Conservation (phyloP, 2,329 filamentous ascomycete genomes). For the Penicillium sclerotiorum region DNA sequence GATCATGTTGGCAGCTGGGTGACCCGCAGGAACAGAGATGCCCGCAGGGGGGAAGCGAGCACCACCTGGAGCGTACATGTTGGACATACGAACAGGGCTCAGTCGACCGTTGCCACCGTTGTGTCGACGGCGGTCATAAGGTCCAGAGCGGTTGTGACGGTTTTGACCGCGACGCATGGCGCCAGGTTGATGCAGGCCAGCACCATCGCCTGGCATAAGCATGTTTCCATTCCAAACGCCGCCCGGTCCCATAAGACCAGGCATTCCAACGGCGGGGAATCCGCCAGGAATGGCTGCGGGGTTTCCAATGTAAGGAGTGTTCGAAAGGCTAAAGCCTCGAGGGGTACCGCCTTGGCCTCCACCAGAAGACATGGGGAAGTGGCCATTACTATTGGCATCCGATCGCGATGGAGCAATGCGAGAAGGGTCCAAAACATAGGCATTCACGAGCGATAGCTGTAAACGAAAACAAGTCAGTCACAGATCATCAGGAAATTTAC, state of each 20-base stretch:
- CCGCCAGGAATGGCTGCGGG: slow-evolving; percentile 40
- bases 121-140: slow-evolving; percentile 67
- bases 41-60: slow-evolving; percentile 36
- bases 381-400: slow-evolving; percentile 92
- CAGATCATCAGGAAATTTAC: too few species aligned
- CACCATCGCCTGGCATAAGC: slow-evolving; percentile 43
- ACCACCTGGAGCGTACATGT: slow-evolving; percentile 36
- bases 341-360: slow-evolving; percentile 81
- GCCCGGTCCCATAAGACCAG: slow-evolving; percentile 36
- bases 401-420: slow-evolving; percentile 93
- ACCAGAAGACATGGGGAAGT: slow-evolving; percentile 80
- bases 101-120: slow-evolving; percentile 52
- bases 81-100: slow-evolving; percentile 41
- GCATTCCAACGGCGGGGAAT: slow-evolving; percentile 37
- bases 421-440: slow-evolving; percentile 89
- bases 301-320: slow-evolving; percentile 62
- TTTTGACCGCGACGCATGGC: slow-evolving; percentile 70
- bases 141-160: slow-evolving; percentile 66
- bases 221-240: slow-evolving; percentile 35
- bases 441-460: slow-evolving; percentile 86
- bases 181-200: slow-evolving; percentile 57
- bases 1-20: slow-evolving; percentile 41
- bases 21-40: slow-evolving; percentile 40
- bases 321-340: slow-evolving; percentile 84
- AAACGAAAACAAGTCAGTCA: neutral